phyloP scores from a whole-genome alignment of 495 filamentous ascomycete genomes.

The Gamarada debralockiae region DNA sequence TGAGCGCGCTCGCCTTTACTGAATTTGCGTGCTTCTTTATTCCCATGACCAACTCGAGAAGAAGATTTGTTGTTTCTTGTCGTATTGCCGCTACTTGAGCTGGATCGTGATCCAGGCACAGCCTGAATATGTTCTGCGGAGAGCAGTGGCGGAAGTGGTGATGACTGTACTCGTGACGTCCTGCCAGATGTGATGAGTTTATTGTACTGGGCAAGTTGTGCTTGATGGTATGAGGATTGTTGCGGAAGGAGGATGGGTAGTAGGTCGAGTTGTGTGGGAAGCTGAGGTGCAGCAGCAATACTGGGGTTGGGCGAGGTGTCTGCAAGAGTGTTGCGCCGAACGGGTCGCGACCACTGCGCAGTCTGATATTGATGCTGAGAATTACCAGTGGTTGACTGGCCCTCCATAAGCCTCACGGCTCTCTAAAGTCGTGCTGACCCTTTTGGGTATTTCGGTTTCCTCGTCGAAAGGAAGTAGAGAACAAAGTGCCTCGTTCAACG shows the following conservation, averaged over 20 bases:
- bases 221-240: slow-evolving; percentile 45
- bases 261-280: slow-evolving; percentile 38
- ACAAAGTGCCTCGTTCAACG: neutral
- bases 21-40: slow-evolving; percentile 41
- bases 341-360: slow-evolving; percentile 27
- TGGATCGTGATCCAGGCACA: slow-evolving; percentile 44
- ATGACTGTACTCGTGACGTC: slow-evolving; percentile 35
- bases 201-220: slow-evolving; percentile 51
- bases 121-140: slow-evolving; percentile 44
- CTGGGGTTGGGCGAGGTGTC: slow-evolving; percentile 9
- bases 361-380: slow-evolving; percentile 29
- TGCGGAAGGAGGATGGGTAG: slow-evolving; percentile 46
- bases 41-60: slow-evolving; percentile 54
- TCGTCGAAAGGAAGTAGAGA: neutral
- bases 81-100: slow-evolving; percentile 43
- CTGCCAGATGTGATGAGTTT: slow-evolving; percentile 44
- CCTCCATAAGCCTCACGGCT: slow-evolving; percentile 28
- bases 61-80: slow-evolving; percentile 33
- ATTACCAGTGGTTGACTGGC: slow-evolving; percentile 21
- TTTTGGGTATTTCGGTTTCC: neutral
- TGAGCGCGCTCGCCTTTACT: slow-evolving; percentile 52
- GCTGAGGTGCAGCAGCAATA: slow-evolving; percentile 24
- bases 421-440: slow-evolving; percentile 10
- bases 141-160: slow-evolving; percentile 41
- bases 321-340: slow-evolving; percentile 25